Evolutionary conservation across 164 flowering plant genomes (phyloP), one percentile per base, ranked within the genome.

Genomic region (Magnolia officinalis): DNA sequence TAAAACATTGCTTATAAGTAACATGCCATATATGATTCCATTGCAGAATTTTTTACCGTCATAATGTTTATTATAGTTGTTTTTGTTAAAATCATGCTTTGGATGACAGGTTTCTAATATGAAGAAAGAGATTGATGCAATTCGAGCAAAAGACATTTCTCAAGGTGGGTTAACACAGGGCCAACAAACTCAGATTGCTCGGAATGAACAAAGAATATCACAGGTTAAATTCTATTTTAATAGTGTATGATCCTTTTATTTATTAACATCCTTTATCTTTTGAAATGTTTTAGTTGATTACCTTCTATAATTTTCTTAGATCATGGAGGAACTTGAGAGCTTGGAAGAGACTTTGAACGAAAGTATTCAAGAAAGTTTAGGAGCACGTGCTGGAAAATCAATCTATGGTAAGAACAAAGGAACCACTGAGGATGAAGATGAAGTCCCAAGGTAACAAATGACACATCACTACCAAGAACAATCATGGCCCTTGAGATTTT

Each of bases 141-240:
- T 94, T 78, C 93, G 95, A 75, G 93, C 87, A 58, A 96, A 96
- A 84, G 99, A 96, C 80, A 96, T 94, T 80, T 50, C 93, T 78
- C 99, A 96, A 86, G 99, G 99, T 77, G 99, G 98, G 50, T 84
- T 96, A 81, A 93, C 98, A 21, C 98, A 96, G 81, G 99, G 98
- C n/a, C 99, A 96, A 67, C 99, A 94, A 85, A 96, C 98, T 74
- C 99, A 96, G 82, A 96, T 96, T 84, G 99, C 99, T 78, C 84
- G 98, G 67, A 96, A 96, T 85, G 99, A 96, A 77, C 96, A 91
- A 81, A 87, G 98, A 85, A 96, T 89, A 51, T 77, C 95, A 10
- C 98, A 94, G 98, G 99, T 96, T 26, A 69, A 66, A 45, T 51
- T 75, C 77, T 71, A 37, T 5, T 64, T 63, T 45, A 20, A 1